phyloP scores from a whole-genome alignment of 108 stramenopile species.

The Cylindrotheca closterium region DNA sequence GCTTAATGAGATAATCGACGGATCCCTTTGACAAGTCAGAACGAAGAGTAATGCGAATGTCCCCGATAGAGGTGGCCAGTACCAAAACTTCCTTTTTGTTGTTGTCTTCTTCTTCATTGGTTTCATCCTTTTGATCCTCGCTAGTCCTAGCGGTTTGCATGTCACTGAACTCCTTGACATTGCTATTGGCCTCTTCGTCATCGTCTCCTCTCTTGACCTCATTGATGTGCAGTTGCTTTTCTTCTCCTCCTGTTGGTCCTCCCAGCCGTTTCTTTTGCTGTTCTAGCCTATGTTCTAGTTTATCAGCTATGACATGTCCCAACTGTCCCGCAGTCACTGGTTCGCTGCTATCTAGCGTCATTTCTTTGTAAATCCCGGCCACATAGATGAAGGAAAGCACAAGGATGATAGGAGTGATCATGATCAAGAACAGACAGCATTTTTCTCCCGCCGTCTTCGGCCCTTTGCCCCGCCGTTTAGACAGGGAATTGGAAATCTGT shows the following conservation, averaged over 20 bases:
- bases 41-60: constrained; percentile 50
- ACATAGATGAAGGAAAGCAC: constrained; percentile 1
- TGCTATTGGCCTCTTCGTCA: constrained; percentile 2
- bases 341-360: not conserved
- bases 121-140: not conserved
- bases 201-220: not conserved
- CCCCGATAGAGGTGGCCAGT: constrained; percentile 35
- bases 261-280: not conserved
- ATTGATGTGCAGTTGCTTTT: not conserved
- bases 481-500: not conserved
- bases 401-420: constrained; percentile 5
- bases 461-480: not conserved
- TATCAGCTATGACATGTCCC: not conserved
- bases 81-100: constrained; percentile 11
- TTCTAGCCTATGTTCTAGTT: not conserved
- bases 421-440: constrained; percentile 10
- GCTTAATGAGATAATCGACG: constrained; percentile 52
- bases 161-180: constrained; percentile 1
- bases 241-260: not conserved
- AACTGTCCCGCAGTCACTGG: not conserved
- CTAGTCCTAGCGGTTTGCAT: not conserved
- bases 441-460: not conserved
- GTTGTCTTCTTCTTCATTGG: not conserved
- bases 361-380: constrained; percentile 1
- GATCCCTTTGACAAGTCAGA: constrained; percentile 56